phyloP scores from a whole-genome alignment of 73 alveolate species.

The Tetrahymena malaccensis region DNA sequence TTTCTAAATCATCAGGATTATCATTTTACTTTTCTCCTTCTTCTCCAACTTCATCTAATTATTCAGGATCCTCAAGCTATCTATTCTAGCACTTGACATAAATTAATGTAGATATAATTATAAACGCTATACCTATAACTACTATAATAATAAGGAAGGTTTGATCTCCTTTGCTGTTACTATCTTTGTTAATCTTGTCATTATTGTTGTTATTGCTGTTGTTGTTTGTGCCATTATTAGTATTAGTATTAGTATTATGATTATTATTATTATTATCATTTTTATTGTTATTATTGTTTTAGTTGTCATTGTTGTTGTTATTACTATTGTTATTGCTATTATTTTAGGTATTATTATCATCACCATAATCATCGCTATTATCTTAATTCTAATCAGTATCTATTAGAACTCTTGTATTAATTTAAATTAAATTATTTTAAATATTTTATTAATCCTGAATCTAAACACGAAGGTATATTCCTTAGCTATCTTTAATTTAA shows the following conservation, averaged over 20 bases:
- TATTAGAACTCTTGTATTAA: neutral
- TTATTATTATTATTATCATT: neutral
- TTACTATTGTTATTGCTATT: neutral
- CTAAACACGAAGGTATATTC: neutral
- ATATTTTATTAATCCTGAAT: neutral
- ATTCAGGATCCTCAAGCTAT: neutral
- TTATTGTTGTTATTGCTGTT: neutral
- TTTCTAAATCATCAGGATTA: neutral
- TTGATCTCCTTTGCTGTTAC: neutral
- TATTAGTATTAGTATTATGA: no score
- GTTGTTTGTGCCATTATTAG: neutral
- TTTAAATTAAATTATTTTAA: neutral
- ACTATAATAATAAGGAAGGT: neutral
- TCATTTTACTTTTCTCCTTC: neutral
- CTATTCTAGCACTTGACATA: neutral
- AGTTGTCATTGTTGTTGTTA: neutral
- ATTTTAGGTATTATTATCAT: no score
- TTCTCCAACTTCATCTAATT: neutral
- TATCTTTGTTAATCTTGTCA: neutral
- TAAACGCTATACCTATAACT: neutral
- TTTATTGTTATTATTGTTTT: neutral
- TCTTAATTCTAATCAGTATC: neutral
- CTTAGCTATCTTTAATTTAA: neutral
- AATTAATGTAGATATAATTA: neutral
- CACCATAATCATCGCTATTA: no score